Conservation (phyloP, 2,329 filamentous ascomycete genomes). For the Calonectria hongkongensis region DNA sequence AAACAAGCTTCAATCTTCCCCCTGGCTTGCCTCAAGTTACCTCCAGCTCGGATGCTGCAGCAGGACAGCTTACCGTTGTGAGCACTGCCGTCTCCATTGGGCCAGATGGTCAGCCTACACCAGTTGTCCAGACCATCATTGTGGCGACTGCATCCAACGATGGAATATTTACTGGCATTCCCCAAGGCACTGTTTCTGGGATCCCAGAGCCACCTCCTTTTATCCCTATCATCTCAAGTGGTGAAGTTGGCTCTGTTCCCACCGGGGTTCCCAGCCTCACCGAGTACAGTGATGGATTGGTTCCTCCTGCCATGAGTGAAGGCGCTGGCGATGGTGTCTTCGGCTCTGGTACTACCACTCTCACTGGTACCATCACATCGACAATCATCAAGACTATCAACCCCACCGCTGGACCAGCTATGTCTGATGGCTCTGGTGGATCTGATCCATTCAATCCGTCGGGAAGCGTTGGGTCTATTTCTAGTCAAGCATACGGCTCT, state of each 20-base stretch:
- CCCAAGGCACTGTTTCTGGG: conserved; percentile 45
- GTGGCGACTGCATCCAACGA: conserved; percentile 51
- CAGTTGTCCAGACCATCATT: conserved; percentile 59
- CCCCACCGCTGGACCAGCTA: conserved; percentile 46
- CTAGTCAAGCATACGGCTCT: conserved; percentile 52
- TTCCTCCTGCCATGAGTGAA: conserved; percentile 47
- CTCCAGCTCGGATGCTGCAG: conserved; percentile 39
- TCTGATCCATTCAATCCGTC: conserved; percentile 23
- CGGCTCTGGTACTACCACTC: conserved; percentile 49
- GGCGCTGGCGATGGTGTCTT: conserved; percentile 45
- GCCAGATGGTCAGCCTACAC: conserved; percentile 57
- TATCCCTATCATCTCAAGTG: conserved; percentile 43
- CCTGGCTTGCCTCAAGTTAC: conserved; percentile 43
- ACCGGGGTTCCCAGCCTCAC: conserved; percentile 51
- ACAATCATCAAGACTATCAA: conserved; percentile 53
- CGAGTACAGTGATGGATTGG: conserved; percentile 51
- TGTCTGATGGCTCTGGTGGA: conserved; percentile 45
- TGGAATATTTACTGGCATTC: conserved; percentile 42
- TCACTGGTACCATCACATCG: conserved; percentile 50
- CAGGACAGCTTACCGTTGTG: conserved; percentile 51
- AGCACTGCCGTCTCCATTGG: conserved; percentile 59
- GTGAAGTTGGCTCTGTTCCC: conserved; percentile 30
- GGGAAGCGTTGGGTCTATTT: conserved; percentile 41
- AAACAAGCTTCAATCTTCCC: conserved; percentile 41
- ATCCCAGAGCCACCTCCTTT: conserved; percentile 42